Evolutionary conservation across 2,329 filamentous ascomycete species (phyloP), one percentile per base, ranked within the genome.

Genomic region (Fusarium austroafricanum): DNA sequence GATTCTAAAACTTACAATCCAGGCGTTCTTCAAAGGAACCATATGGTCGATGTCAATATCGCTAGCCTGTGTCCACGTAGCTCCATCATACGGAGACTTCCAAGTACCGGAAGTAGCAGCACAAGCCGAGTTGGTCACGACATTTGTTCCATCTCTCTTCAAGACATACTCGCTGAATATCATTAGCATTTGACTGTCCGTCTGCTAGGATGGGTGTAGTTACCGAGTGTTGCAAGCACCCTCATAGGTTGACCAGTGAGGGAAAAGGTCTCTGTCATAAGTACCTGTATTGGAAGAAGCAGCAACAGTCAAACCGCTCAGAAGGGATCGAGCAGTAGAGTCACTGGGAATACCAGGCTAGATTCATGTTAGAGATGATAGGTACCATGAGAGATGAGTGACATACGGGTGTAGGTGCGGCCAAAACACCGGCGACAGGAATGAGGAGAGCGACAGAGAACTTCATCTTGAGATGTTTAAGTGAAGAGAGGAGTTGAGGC

Each of bases 1-100:
- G 44, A n/a, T 23, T 20, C 20, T 17, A 15, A 10, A 15, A 79
- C 83, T 73, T 70, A 89, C 87, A 64, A 91, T 88, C 92, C 92
- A 95, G 7, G 92, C 92, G 74, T 94, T 93, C 75, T 90, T 90
- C 63, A 96, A 77, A 1, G 93, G 92, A 4, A 96, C 91, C 79
- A 96, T 84, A 76, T 96, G 93, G 77, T 96, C 93, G 61, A 96
- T 95, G 71, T 95, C 92, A 2, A 96, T 77, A 71, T 94, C 90
- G 18, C 83, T 86, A 2, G 91, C 86, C 1, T 82, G 81, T 0
- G 87, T 90, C 90, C 90, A 93, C 2, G 83, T 88, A 1, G 81
- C 89, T 17, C 91, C 92, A 73, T 95, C 92, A 75, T 92, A 96
- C 0, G 91, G 90, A 35, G 87, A 90, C 39, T 77, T 79, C 92